Conservation (phyloP, 345 rosid genomes). For the Cardamine occulta region DNA sequence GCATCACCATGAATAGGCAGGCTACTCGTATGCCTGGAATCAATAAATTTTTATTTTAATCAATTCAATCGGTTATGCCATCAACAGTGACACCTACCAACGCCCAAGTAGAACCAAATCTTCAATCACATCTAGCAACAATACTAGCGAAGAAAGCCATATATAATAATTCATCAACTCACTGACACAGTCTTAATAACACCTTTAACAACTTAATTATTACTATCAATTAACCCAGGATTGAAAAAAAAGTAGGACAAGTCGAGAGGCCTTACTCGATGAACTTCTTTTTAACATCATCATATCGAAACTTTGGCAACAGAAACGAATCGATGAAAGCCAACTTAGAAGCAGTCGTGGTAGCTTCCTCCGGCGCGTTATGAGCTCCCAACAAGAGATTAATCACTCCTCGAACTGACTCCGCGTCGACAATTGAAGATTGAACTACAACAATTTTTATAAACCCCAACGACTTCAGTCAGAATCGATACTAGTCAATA, state of each 20-base stretch:
- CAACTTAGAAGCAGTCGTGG: slow-evolving; percentile 49
- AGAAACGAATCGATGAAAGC: slow-evolving; percentile 76
- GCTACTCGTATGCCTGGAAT: slow-evolving; percentile 58
- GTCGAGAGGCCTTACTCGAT: slow-evolving; percentile 52
- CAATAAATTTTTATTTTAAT: neutral
- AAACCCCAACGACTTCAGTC: neutral
- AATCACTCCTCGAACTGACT: slow-evolving; percentile 60
- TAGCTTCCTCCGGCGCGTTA: slow-evolving; percentile 59
- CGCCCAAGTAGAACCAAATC: neutral
- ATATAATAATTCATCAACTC: neutral
- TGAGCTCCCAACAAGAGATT: slow-evolving; percentile 66
- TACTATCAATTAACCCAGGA: neutral
- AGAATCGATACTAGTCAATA: neutral
- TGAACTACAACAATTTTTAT: slow-evolving; percentile 51
- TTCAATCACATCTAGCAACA: neutral
- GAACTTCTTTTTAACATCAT: slow-evolving; percentile 78
- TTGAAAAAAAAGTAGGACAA: neutral
- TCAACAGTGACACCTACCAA: neutral
- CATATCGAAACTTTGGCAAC: slow-evolving; percentile 75
- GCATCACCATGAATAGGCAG: slow-evolving; percentile 81
- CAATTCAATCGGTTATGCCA: neutral
- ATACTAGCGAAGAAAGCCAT: slow-evolving; percentile 1
- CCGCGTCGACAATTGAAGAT: slow-evolving; percentile 72
- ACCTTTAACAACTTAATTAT: neutral
- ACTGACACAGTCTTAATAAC: neutral